Base-by-base conservation (phyloP, 1,284 basidiomycete genomes). In the Mycena citricolor region DNA sequence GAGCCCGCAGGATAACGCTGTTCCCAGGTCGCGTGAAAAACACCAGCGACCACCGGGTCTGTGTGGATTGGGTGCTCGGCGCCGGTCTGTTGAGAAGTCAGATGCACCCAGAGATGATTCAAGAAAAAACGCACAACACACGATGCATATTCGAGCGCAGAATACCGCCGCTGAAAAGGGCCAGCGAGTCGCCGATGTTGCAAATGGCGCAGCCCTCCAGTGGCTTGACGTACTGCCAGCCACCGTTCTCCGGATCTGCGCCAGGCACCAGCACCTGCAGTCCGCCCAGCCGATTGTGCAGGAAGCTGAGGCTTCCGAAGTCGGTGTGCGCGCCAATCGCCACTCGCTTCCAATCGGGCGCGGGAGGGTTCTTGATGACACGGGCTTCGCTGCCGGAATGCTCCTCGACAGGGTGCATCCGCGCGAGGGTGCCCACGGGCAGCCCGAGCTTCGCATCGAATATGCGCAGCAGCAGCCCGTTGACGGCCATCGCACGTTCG, bases 211-310 rank as follows among this genome's bases (percentile, higher is more conserved):
- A 70, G 2, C 73, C 75, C 1, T 72, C 69, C 13, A 78, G 55
- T 12, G 77, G 77, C 67, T 72, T 20, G 36, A 21, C 8, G n/a
- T 26, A 5, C 48, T 73, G 72, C 80, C 81, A 83, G 28, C 71
- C 61, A 13, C 67, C 60, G 22, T 68, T 65, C 11, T 73, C 73
- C 0, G 75, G 75, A 8, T 46, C 40, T 0, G 40, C 12, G 5
- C 49, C 49, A 8, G 49, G 49, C 0, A 70, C 69, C 33, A 80
- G 65, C 3, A 83, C 79, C 52, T 83, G 81, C 19, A 83, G 62
- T 0, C 81, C 81, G 8, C 81, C 80, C 1, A 83, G 69, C 16
- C 68, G 71, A 56, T 83, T 83, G 57, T 77, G 72, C 32, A 81
- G 60, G 59, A 79, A 71, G 0, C 71, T 51, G 33, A 32, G 8